phyloP scores from a whole-genome alignment of 306 rosid species.

The Begonia fuchsioides region DNA sequence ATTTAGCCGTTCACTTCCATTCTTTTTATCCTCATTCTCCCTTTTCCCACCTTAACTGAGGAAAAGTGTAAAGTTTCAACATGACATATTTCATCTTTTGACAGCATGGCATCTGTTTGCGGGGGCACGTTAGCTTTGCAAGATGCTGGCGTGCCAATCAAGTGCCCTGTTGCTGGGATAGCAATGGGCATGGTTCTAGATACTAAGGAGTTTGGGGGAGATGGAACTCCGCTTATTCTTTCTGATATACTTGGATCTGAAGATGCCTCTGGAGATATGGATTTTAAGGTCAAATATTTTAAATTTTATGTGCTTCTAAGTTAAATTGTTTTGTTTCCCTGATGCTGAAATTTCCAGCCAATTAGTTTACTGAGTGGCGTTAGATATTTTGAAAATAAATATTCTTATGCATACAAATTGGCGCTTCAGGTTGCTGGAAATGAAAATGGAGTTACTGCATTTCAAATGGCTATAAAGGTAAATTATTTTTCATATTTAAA shows the following conservation, averaged over 20 bases:
- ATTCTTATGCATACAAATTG: conserved; percentile 5
- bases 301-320: neutral
- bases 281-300: conserved; percentile 62
- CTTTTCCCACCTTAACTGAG: no score
- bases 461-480: conserved; percentile 99
- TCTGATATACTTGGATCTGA: conserved; percentile 96
- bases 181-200: conserved; percentile 97
- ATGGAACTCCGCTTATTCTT: conserved; percentile 86
- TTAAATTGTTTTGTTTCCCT: conserved; percentile 3
- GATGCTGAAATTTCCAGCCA: neutral
- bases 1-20: neutral
- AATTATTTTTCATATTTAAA: conserved; percentile 8
- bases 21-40: no score
- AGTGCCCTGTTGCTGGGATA: conserved; percentile 78
- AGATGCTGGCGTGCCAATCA: conserved; percentile 95
- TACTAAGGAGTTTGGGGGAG: conserved; percentile 91
- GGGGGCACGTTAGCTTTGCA: conserved; percentile 90
- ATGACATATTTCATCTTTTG: conserved; percentile 9
- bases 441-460: conserved; percentile 87
- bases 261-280: conserved; percentile 99
- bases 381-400: no score
- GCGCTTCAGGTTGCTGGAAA: conserved; percentile 82
- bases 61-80: no score
- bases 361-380: conserved; percentile 6
- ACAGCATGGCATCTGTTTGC: conserved; percentile 97